Conservation (phyloP, 2,329 filamentous ascomycete genomes). For the Cercospora nicotianae region DNA sequence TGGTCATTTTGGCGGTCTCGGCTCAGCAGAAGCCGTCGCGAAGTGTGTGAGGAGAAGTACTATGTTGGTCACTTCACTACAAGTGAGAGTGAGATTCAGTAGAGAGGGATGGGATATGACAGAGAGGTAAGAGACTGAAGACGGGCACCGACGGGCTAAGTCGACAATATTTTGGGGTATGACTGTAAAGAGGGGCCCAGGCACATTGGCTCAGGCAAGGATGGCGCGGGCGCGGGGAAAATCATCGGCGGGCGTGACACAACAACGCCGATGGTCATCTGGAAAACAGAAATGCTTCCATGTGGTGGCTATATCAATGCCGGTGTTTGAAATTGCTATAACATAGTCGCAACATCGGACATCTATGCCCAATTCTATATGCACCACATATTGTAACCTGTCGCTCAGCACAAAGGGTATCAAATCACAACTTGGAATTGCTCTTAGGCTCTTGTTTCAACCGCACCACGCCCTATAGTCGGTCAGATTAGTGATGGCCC, state of each 20-base stretch:
- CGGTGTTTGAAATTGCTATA: neutral
- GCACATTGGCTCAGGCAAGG: neutral
- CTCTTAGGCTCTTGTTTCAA: slow-evolving; percentile 44
- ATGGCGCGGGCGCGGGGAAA: neutral
- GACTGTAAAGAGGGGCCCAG: neutral
- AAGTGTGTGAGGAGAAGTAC: neutral
- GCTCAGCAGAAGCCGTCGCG: neutral
- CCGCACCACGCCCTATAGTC: slow-evolving; percentile 52
- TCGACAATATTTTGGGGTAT: slow-evolving; percentile 4
- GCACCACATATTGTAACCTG: neutral
- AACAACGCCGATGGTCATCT: neutral
- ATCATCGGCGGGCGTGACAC: slow-evolving; percentile 1
- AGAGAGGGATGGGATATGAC: neutral
- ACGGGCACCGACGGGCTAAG: neutral
- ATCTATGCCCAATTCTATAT: neutral
- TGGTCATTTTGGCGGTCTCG: slow-evolving; percentile 16
- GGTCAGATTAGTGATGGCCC: slow-evolving; percentile 21
- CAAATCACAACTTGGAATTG: slow-evolving; percentile 24
- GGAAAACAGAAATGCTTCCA: neutral
- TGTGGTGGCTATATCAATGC: neutral
- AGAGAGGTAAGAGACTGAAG: neutral
- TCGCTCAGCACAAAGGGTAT: neutral
- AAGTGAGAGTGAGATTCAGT: neutral
- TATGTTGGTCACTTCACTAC: neutral
- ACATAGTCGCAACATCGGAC: neutral